These are phyloP conservation scores for Boeremia lycopersici DNA, from an alignment of 2,329 filamentous ascomycete species.

Conservation along the genomic window DNA sequence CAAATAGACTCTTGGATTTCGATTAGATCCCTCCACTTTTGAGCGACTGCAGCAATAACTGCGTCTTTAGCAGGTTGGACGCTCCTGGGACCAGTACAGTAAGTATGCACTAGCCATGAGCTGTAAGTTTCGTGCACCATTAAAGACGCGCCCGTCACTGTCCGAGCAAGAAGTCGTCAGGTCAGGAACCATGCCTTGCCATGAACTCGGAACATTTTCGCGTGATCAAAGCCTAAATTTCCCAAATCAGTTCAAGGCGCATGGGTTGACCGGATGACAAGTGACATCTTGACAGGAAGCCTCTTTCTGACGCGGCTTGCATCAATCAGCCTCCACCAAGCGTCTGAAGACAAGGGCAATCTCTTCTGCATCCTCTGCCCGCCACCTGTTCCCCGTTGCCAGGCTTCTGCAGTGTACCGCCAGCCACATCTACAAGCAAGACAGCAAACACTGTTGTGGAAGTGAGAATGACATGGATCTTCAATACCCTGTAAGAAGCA, in stretches of 20 bases:
- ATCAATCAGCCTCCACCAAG: slow-evolving; percentile 4
- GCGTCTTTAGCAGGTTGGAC: too few relatives aligned
- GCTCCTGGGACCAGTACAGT: too few relatives aligned
- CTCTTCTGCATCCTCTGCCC: slow-evolving; percentile 20
- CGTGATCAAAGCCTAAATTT: background rate
- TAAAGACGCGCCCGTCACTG: too few relatives aligned
- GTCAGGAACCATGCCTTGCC: background rate
- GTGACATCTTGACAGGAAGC: slow-evolving; percentile 20
- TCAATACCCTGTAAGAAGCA: background rate
- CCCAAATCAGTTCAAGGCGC: slow-evolving; percentile 8
- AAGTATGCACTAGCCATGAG: too few relatives aligned
- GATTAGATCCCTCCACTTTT: too few relatives aligned
- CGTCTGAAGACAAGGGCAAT: slow-evolving; percentile 1
- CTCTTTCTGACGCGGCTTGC: slow-evolving; percentile 13
- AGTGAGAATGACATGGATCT: background rate
- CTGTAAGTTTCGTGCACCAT: too few relatives aligned
- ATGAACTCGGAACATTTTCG: background rate
- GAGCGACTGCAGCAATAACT: too few relatives aligned
- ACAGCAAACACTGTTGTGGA: background rate
- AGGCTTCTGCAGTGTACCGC: slow-evolving; percentile 4
- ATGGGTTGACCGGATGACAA: slow-evolving; percentile 16
- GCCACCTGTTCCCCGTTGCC: slow-evolving; percentile 14
- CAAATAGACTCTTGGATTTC: too few relatives aligned
- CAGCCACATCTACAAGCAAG: background rate
- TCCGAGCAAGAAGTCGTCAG: background rate